Base-by-base conservation (phyloP, 139 green algal species). In the Micractinium conductrix region DNA sequence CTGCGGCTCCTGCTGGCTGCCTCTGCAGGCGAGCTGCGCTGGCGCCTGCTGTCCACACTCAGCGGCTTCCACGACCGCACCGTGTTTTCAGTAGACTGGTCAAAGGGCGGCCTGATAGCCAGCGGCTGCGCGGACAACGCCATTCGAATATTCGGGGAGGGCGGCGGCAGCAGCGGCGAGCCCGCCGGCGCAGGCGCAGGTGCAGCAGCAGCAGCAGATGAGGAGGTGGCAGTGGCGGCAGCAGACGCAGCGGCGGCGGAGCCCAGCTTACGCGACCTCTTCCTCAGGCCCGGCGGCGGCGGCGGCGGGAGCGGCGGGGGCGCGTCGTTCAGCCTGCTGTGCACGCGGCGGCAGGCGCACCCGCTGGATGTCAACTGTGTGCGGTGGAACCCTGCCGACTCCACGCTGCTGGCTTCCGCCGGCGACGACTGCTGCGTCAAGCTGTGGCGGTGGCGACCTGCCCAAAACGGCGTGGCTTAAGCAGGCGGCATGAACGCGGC, bases 301-400 rank as follows among this genome's bases (percentile, higher is more conserved):
- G 30, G 75, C 55, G 22, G 55, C 43, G 65, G 80, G 44, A 50
- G 80, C 67, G 42, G 62, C 42, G 42, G 12, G 9, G 40, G 44
- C 12, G 48, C 44, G 26, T 35, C 72, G 7, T 94, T 91, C 78
- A n/a, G 45, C 28, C 53, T 91, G 67, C 80, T 91, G 37, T 75
- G 62, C 45, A 79, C 26, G 45, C 71, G 85, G 35, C 62, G 81
- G 19, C 42, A 88, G 21, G 93, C 93, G 4, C 95, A 97, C 58
- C 22, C 35, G 4, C 53, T 79, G 22, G 95, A 98, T 85, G 90
- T 98, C 2, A 98, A 98, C 86, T 97, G 95, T 80, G 95, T 98
- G 35, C 74, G 87, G 0, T 98, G 95, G 94, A 86, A 93, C 74
- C 95, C 95, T 1, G 74, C 38, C 2, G 72, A 93, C 30, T 79